A percentile compares a stretch with the other conserved stretches of the same genome.
phyloP scores from a whole-genome alignment of 805 yeast species.

The Spencermartinsiella europaea region DNA sequence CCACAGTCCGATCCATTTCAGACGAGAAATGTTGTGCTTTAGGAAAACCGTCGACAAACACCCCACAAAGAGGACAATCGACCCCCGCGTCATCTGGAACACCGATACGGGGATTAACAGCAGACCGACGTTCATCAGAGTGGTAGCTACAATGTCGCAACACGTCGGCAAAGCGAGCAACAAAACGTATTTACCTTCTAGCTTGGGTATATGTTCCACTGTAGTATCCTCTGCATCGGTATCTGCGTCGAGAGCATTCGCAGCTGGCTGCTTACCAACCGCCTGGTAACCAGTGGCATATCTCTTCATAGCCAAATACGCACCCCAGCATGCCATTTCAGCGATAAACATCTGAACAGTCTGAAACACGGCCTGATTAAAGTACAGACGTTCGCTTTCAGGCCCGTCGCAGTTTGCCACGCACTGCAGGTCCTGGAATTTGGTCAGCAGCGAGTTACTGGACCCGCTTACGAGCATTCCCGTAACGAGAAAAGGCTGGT shows the following conservation, averaged over 20 bases:
- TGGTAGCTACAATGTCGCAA: slow-evolving; percentile 70
- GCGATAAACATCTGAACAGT: slow-evolving; percentile 80
- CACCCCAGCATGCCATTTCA: slow-evolving; percentile 49
- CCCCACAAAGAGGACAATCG: slow-evolving; percentile 72
- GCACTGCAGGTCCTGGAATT: slow-evolving; percentile 71
- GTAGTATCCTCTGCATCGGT: slow-evolving; percentile 1
- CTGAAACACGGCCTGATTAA: slow-evolving; percentile 76
- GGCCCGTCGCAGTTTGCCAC: slow-evolving; percentile 48
- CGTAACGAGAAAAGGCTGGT: slow-evolving; percentile 25
- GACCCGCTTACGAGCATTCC: slow-evolving; percentile 69
- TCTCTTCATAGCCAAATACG: slow-evolving; percentile 32
- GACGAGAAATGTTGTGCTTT: slow-evolving; percentile 46
- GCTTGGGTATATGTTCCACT: slow-evolving; percentile 5
- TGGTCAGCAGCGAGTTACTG: slow-evolving; percentile 66
- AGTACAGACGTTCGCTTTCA: slow-evolving; percentile 40
- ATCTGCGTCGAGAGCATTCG: slow-evolving; percentile 5
- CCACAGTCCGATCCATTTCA: slow-evolving; percentile 65
- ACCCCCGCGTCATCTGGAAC: slow-evolving; percentile 83
- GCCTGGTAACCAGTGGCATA: background rate
- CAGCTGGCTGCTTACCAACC: background rate
- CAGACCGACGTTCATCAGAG: slow-evolving; percentile 70
- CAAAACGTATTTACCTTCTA: slow-evolving; percentile 29
- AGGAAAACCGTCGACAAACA: slow-evolving; percentile 60
- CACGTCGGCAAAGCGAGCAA: slow-evolving; percentile 56
- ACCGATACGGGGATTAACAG: slow-evolving; percentile 71